Conservation (phyloP, 805 yeast genomes). For the Suhomyces sp. region DNA sequence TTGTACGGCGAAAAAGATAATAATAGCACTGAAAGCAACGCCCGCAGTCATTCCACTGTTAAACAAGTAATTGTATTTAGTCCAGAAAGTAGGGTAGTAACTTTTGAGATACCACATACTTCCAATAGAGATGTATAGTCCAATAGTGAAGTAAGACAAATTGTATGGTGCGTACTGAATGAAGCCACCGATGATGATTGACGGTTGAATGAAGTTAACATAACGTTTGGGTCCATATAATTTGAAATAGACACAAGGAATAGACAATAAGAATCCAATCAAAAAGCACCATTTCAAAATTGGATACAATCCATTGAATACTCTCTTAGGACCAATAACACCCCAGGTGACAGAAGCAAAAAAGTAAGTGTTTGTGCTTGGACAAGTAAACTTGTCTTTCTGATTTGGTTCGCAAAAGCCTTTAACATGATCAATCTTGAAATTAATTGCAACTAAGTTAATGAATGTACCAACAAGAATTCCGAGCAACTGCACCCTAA, state of each 20-base stretch:
- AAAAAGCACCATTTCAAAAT: constrained; percentile 34
- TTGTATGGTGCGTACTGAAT: constrained; percentile 32
- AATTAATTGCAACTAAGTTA: constrained; percentile 29
- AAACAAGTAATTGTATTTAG: constrained; percentile 33
- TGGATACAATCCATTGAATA: constrained; percentile 32
- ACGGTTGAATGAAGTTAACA: constrained; percentile 32
- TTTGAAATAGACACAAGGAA: constrained; percentile 18
- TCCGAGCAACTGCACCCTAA: constrained; percentile 25
- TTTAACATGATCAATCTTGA: constrained; percentile 28
- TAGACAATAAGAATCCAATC: constrained; percentile 30
- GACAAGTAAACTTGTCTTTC: constrained; percentile 42
- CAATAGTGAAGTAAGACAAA: constrained; percentile 28
- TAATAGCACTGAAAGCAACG: constrained; percentile 32
- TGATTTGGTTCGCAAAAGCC: constrained; percentile 44
- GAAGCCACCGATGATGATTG: constrained; percentile 31
- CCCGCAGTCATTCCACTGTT: constrained; percentile 32
- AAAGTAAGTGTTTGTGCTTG: constrained; percentile 36
- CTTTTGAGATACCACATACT: constrained; percentile 29
- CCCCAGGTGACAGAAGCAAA: constrained; percentile 67
- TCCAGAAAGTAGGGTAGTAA: constrained; percentile 31
- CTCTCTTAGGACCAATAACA: constrained; percentile 38
- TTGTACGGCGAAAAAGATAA: constrained; percentile 37
- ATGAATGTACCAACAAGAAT: constrained; percentile 24
- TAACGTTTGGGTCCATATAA: constrained; percentile 15
- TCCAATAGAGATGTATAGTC: constrained; percentile 22